Evolutionary conservation across 2,329 filamentous ascomycete species (phyloP), one percentile per base, ranked within the genome.

Genomic region (Bipolaris sorokiniana): DNA sequence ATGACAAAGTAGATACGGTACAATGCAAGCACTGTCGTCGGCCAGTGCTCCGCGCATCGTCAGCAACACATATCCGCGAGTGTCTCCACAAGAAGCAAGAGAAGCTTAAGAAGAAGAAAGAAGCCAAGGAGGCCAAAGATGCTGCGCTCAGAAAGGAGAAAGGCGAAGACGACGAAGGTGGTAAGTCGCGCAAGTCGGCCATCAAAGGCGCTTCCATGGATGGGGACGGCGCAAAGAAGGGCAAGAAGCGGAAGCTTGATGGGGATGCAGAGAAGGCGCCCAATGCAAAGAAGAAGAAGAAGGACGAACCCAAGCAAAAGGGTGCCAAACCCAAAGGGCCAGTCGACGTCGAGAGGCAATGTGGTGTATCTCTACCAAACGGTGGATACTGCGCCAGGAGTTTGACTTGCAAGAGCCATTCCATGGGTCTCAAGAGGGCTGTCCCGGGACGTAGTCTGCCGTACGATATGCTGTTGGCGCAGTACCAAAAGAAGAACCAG

Each of bases 21-120:
- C 78, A 80, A 65, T 99, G 94, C 83, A 97, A 95, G 75, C 92
- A 96, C 75, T 99, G 94, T 80, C 97, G 95, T 78, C 93, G 96
- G 69, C 90, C 90, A 49, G 86, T 97, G 11, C 82, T 95, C 13
- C 90, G 89, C 68, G 86, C 86, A 31, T 88, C 87, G 0, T 90
- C 91, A 1, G 88, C 89, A 56, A 85, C 86, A 16, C 94, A 99
- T 71, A 91, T 97, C 58, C 88, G 89, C 36, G 86, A 89, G 44
- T 99, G 94, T 69, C 80, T 97, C 55, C 89, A 88, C 65, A 86
- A 92, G 54, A 97, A 96, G 79, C 92, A 85, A 63, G 85, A 87
- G 69, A 88, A 83, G 67, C 77, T 80, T 48, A 79, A 85, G 71
- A 85, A 84, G 65, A 82, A 83, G 71, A 86, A 88, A 70, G 88